Base-by-base conservation (phyloP, 768 basidiomycete genomes). In the Leccinum barrowsii region DNA sequence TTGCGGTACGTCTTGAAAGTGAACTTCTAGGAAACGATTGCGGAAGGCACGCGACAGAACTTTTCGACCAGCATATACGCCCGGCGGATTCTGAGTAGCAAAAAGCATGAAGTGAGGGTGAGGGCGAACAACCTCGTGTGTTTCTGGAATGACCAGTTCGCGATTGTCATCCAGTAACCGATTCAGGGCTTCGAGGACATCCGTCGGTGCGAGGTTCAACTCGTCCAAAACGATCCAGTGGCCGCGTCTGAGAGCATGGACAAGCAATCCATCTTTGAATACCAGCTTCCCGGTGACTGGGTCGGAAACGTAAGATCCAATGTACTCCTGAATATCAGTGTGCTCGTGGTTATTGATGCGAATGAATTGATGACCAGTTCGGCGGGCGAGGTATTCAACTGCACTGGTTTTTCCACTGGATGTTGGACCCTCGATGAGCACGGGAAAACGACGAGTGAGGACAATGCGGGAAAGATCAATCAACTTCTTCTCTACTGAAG, bases 291-390 rank as follows among this genome's bases (percentile, higher is more conserved):
- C 97, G 0, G 94, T 92, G 13, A 82, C 70, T 7, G 94, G 86
- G 71, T 98, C 94, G 2, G 97, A 95, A 22, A 95, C 85, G 68
- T 99, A 99, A 0, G 94, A 94, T 3, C 97, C 97, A 49, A 98
- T 81, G 68, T 99, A 99, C 70, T 99, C 97, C 68, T 99, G 97
- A 52, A 99, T 97, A 69, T 99, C 97, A 5, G 97, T 99, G 68
- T 98, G 97, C 62, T 99, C 97, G 75, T 99, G 97, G 67, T 99
- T 99, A 77, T 99, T 99, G 80, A 99, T 98, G 42, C 97, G 91
- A 30, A 99, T 86, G 73, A 98, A 98, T 35, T 83, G 85, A 76
- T 99, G 97, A 0, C 97, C 96, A 0, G 94, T 97, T 56, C 90
- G 82, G 60, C 84, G 85, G 5, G 97, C 96, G 28, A 99, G 83